A percentile compares a stretch with the other conserved stretches of the same genome.
phyloP scores from a whole-genome alignment of 1,284 basidiomycete genomes.

The Leccinum ambiguum region DNA sequence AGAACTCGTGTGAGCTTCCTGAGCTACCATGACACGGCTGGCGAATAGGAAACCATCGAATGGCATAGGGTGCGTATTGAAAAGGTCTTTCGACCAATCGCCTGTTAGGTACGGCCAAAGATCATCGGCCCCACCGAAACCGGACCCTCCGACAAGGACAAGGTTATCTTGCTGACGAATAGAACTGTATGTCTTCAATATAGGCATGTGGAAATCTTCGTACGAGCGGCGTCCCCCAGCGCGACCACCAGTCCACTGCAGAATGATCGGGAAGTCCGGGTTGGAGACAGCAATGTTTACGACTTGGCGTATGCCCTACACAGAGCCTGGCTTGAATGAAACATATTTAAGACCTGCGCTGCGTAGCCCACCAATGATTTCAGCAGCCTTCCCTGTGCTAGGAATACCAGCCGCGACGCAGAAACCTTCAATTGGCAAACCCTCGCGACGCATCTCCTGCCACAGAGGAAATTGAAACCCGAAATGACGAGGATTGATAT shows the following conservation, averaged over 20 bases:
- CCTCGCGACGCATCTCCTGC: conserved; percentile 96
- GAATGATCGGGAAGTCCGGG: conserved; percentile 94
- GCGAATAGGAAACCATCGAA: conserved; percentile 98
- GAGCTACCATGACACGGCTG: conserved; percentile 96
- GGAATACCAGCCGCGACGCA: conserved; percentile 97
- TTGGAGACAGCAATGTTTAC: conserved; percentile 94
- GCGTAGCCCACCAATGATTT: conserved; percentile 83
- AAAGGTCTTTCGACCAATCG: conserved; percentile 87
- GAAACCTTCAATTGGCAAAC: conserved; percentile 95
- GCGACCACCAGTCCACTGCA: conserved; percentile 99
- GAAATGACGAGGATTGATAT: conserved; percentile 98
- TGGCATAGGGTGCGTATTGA: conserved; percentile 92
- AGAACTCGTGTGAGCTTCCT: conserved; percentile 94
- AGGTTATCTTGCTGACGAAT: conserved; percentile 93
- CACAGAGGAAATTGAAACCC: conserved; percentile 96
- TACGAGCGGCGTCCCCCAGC: conserved; percentile 98
- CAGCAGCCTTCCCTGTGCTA: conserved; percentile 89
- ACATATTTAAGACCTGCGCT: conserved; percentile 90
- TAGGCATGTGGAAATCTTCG: conserved; percentile 98
- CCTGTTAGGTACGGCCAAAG: conserved; percentile 97
- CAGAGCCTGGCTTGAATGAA: conserved; percentile 96
- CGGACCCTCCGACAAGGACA: conserved; percentile 92
- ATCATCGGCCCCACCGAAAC: conserved; percentile 94
- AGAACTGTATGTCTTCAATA: conserved; percentile 86
- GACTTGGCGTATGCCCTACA: conserved; percentile 96